phyloP scores from a whole-genome alignment of 2,329 filamentous ascomycete genomes.

The Cordyceps tenuipes region DNA sequence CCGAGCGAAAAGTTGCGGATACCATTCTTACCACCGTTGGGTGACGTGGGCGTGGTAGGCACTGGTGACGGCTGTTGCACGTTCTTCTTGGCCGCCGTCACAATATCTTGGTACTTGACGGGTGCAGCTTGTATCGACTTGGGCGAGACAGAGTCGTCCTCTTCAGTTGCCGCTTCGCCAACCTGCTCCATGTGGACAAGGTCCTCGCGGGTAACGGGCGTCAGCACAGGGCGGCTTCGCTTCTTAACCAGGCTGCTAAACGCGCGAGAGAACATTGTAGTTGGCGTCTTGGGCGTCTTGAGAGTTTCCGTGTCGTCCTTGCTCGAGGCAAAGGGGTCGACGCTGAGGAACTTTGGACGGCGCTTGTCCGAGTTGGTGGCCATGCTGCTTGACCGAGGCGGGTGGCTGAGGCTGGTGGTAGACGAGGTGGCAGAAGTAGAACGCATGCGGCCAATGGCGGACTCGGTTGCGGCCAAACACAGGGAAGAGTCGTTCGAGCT shows the following conservation, averaged over 20 bases:
- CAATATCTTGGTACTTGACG: slow-evolving; percentile 41
- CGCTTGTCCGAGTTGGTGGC: slow-evolving; percentile 27
- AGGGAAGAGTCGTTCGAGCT: slow-evolving; percentile 19
- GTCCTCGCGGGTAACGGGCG: slow-evolving; percentile 15
- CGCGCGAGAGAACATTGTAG: slow-evolving; percentile 43
- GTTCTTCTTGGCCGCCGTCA: slow-evolving; percentile 36
- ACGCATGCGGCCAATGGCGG: slow-evolving; percentile 22
- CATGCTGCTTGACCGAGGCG: slow-evolving; percentile 36
- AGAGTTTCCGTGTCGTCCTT: slow-evolving; percentile 23
- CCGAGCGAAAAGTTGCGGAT: slow-evolving; percentile 9
- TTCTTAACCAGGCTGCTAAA: slow-evolving; percentile 44
- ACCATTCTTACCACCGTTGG: slow-evolving; percentile 7
- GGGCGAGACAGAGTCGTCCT: slow-evolving; percentile 14
- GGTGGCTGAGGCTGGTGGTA: slow-evolving; percentile 24
- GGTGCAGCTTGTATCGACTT: slow-evolving; percentile 21
- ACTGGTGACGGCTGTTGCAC: slow-evolving; percentile 16
- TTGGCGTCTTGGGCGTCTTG: slow-evolving; percentile 36
- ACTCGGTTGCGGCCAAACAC: slow-evolving; percentile 25
- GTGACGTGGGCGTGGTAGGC: slow-evolving; percentile 13
- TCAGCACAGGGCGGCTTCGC: slow-evolving; percentile 44
- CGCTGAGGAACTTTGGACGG: slow-evolving; percentile 41
- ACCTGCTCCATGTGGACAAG: slow-evolving; percentile 29
- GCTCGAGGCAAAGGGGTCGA: slow-evolving; percentile 44
- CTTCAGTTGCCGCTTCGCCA: slow-evolving; percentile 23
- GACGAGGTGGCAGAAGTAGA: slow-evolving; percentile 26